Base-by-base conservation (phyloP, 2,329 filamentous ascomycete genomes). In the Talaromyces sp. region DNA sequence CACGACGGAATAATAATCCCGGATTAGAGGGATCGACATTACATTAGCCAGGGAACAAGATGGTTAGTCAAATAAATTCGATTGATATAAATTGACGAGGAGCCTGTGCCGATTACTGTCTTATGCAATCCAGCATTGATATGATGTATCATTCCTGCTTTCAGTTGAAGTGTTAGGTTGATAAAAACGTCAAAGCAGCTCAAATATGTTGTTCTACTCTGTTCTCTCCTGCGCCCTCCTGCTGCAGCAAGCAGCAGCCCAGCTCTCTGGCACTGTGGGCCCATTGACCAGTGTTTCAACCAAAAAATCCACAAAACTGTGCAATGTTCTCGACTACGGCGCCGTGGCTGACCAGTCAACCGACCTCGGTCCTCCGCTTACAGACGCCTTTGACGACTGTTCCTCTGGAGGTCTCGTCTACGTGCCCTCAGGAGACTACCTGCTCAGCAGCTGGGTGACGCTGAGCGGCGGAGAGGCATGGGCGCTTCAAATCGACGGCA, bases 251-350 rank as follows among this genome's bases (percentile, higher is more conserved):
- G 51, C 68, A 64, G 59, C 64, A 47, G 77, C 75, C 31, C 75
- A 80, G 61, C 72, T 82, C 31, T 72, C 73, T 5, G 78, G 78
- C 58, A 69, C 67, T 6, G 79, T 82, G 16, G 80, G 80, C n/a
- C 79, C 80, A 8, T 68, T 75, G 50, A 82, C 80, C 3, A 73
- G 72, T 4, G 69, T 72, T 54, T 72, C 71, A 1, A 65, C 69
- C 18, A 85, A 85, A 68, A 73, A 71, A 50, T 75, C 75, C n/a
- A 75, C 72, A 54, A 82, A 82, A 66, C 79, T 78, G 10, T 85
- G 83, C 72, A 82, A 81, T 66, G 81, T 85, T 40, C 74, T 82
- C 57, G 71, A 80, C 63, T 84, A 85, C 65, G 83, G 83, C 12
- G 83, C 75, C 8, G 76, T 75, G 31, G 82, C 83, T 1, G 80